A percentile compares a stretch with the other conserved stretches of the same genome.
phyloP scores from a whole-genome alignment of 306 rosid species.

The Spatholobus suberectus region DNA sequence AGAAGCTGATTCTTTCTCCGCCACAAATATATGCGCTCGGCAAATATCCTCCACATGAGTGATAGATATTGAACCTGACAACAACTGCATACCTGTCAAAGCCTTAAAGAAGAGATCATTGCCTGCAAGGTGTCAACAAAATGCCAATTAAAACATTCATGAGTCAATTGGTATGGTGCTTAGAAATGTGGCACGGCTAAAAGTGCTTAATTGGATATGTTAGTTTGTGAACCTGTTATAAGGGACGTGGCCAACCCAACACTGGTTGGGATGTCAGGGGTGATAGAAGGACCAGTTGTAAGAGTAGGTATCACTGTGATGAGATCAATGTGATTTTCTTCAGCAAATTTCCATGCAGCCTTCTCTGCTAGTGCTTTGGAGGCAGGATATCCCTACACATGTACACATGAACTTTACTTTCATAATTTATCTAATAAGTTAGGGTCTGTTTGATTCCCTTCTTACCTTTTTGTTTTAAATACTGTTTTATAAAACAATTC shows the following conservation, averaged over 20 bases:
- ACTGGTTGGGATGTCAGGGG: slow-evolving; percentile 64
- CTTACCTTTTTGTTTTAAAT: not conserved
- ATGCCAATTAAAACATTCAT: not conserved
- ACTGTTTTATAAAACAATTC: not conserved
- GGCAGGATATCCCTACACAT: slow-evolving; percentile 67
- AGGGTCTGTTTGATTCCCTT: not conserved
- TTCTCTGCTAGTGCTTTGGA: slow-evolving; percentile 74
- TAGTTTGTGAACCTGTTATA: slow-evolving; percentile 54
- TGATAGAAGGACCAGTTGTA: slow-evolving; percentile 60
- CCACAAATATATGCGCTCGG: slow-evolving; percentile 67
- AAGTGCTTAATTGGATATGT: not conserved
- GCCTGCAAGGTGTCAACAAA: slow-evolving; percentile 48
- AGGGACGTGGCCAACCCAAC: slow-evolving; percentile 49
- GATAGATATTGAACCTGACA: slow-evolving; percentile 67
- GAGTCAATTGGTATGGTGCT: not conserved
- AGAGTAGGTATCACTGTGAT: slow-evolving; percentile 70
- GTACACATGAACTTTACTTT: not conserved
- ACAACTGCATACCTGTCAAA: slow-evolving; percentile 63
- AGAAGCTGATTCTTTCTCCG: slow-evolving; percentile 77
- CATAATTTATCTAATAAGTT: not conserved
- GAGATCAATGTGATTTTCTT: slow-evolving; percentile 66
- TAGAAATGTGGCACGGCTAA: not conserved
- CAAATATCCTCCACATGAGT: slow-evolving; percentile 73
- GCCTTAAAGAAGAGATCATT: slow-evolving; percentile 57
- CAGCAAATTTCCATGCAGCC: slow-evolving; percentile 70